Conservation (phyloP, 768 basidiomycete genomes). For the Cystobasidium ongulense region DNA sequence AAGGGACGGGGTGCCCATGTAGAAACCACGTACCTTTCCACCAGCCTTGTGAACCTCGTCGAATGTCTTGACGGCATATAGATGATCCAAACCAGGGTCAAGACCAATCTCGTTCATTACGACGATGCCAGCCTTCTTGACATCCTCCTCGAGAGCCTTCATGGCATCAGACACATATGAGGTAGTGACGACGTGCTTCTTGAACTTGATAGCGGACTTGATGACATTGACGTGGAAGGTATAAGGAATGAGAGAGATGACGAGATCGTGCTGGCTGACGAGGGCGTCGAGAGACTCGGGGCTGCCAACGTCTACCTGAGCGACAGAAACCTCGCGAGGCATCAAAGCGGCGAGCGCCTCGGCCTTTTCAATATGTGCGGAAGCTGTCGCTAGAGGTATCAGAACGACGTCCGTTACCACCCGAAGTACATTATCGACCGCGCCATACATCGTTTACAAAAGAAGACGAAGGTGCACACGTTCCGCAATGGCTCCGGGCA, state of each 20-base stretch:
- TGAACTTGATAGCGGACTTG: constrained; percentile 77
- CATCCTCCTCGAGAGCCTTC: constrained; percentile 70
- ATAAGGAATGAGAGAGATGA: constrained; percentile 95
- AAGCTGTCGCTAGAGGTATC: constrained; percentile 52
- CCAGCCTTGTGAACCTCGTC: constrained; percentile 87
- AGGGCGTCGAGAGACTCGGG: constrained; percentile 65
- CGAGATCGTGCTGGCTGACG: constrained; percentile 78
- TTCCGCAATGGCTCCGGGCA: neutral
- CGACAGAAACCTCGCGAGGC: constrained; percentile 56
- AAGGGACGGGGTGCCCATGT: too few species aligned
- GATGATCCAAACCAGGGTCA: constrained; percentile 68
- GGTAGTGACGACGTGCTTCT: constrained; percentile 91
- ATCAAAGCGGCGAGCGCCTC: constrained; percentile 61
- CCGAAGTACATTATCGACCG: neutral
- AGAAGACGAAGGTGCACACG: neutral
- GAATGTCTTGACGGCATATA: constrained; percentile 90
- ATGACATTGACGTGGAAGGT: constrained; percentile 81
- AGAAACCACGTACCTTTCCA: constrained; percentile 90
- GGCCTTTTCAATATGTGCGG: constrained; percentile 74
- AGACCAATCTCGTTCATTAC: constrained; percentile 97
- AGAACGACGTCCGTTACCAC: constrained; percentile 7
- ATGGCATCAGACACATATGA: constrained; percentile 88
- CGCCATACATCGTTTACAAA: neutral
- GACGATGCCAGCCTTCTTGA: constrained; percentile 77
- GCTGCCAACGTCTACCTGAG: constrained; percentile 70